phyloP scores from a whole-genome alignment of 371 early-diverging fungal genomes.

The Mortierella sp. region DNA sequence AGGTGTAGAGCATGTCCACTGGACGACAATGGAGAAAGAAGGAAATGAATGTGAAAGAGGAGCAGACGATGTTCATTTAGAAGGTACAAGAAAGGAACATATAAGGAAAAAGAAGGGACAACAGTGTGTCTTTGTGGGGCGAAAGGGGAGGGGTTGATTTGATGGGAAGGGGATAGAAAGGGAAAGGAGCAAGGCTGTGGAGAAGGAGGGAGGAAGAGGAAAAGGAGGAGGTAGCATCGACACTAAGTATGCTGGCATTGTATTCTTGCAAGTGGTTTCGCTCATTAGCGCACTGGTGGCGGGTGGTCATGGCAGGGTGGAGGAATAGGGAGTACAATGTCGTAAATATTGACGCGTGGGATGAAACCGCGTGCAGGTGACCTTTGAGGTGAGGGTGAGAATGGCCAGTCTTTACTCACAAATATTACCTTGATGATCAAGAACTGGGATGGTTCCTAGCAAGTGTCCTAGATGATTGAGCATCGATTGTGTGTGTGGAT shows the following conservation, averaged over 20 bases:
- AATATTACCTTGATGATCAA: too few relatives aligned
- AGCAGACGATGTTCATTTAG: not conserved
- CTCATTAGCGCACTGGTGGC: too few relatives aligned
- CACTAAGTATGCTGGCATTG: not conserved
- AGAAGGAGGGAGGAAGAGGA: not conserved
- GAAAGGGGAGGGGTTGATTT: too few relatives aligned
- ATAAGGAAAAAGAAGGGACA: not conserved
- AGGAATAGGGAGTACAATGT: not conserved
- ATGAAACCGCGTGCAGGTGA: conserved; percentile 1
- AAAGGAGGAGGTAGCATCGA: not conserved
- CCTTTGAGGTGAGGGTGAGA: too few relatives aligned
- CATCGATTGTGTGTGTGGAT: too few relatives aligned
- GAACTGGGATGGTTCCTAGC: too few relatives aligned
- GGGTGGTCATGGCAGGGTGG: not conserved
- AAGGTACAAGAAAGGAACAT: too few relatives aligned
- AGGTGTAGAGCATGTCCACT: not conserved
- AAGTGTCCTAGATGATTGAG: too few relatives aligned
- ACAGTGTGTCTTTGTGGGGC: too few relatives aligned
- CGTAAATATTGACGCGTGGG: not conserved
- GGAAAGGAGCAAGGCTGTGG: not conserved
- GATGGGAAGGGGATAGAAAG: not conserved
- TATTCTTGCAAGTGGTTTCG: not conserved
- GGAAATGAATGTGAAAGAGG: not conserved
- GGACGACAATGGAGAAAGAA: not conserved
- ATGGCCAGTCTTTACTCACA: too few relatives aligned